Evolutionary conservation across 108 stramenopile genomes (phyloP).

Genomic region (Bacterosira constricta): DNA sequence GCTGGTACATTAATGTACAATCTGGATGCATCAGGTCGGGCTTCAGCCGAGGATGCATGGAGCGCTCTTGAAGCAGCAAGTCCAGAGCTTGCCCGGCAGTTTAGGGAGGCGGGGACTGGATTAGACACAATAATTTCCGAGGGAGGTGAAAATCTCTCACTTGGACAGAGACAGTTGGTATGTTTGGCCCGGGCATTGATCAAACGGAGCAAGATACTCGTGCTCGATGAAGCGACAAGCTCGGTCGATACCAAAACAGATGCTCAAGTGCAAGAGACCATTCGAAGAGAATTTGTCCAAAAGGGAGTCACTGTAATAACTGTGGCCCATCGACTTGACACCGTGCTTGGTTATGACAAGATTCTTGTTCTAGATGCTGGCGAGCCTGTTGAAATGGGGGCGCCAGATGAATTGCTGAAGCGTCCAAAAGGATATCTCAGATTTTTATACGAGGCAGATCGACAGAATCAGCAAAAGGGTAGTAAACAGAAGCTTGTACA

Average conservation of each 20-base stretch:
- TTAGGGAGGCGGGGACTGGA: constrained; percentile 39
- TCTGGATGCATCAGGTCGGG: constrained; percentile 80
- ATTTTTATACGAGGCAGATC: background rate
- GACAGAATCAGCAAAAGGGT: constrained; percentile 6
- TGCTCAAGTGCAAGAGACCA: constrained; percentile 72
- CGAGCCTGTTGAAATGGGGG: constrained; percentile 72
- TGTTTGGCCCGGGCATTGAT: constrained; percentile 92
- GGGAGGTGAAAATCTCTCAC: constrained; percentile 87
- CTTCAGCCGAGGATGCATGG: constrained; percentile 74
- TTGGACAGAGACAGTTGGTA: constrained; percentile 90
- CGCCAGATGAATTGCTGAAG: constrained; percentile 61
- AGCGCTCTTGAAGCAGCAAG: constrained; percentile 77
- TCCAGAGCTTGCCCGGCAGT: constrained; percentile 66
- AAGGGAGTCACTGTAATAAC: constrained; percentile 87
- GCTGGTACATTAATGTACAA: constrained; percentile 88
- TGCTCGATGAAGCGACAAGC: constrained; percentile 88
- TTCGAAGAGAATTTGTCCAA: constrained; percentile 75
- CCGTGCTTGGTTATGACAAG: constrained; percentile 89
- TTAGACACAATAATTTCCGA: constrained; percentile 70
- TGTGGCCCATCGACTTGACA: constrained; percentile 91
- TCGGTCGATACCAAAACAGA: constrained; percentile 82
- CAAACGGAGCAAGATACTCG: constrained; percentile 74
- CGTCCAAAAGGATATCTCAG: background rate
- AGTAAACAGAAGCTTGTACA: background rate
- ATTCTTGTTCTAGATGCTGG: constrained; percentile 93